Evolutionary conservation across 176 grass and related monocot species (phyloP), one percentile per base, ranked within the genome.

Genomic region (Carex scoparia): DNA sequence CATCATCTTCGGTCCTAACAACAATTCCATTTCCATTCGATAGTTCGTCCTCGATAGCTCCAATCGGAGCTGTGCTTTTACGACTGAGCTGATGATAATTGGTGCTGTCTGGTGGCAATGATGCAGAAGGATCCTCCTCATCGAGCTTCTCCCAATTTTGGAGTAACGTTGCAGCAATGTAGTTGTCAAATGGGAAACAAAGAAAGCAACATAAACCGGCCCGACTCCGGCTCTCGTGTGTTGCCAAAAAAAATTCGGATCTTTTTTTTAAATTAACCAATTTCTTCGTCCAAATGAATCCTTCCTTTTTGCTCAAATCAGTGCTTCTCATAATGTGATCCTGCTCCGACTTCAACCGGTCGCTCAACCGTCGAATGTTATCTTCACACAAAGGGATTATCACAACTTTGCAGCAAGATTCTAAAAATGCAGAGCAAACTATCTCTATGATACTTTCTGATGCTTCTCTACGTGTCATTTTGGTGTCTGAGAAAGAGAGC

Each of bases 331-430:
- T 38, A 18, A 61, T 9, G 54, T 10, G 31, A 19, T 57, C 28
- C 78, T 80, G 78, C 4, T 80, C 78, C 1, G 55, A 60, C 16
- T 35, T 80, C 78, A 80, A 40, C 30, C 78, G 78, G 46, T 74
- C 70, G 28, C 6, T 5, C 58, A 80, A 61, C 35, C 15, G 13
- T 19, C n/a, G 27, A n/a, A 80, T 80, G 30, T 61, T 80, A 61
- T 80, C 78, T 19, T 80, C 56, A 40, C 78, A 80, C 31, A 80
- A 61, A 11, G 78, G 54, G 42, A 80, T 57, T 13, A 80, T 80
- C 16, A 80, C 28, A 9, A 80, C 78, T 23, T 80, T 61, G 48
- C 78, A 80, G 30, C 78, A 80, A n/a, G 78, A 80, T 40, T 61
- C 32, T 38, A 80, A 37, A 80, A 80, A 19, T 7, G 78, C 78